Conservation (phyloP, 1,284 basidiomycete species). For the Neotropicomus parvogracilis region DNA sequence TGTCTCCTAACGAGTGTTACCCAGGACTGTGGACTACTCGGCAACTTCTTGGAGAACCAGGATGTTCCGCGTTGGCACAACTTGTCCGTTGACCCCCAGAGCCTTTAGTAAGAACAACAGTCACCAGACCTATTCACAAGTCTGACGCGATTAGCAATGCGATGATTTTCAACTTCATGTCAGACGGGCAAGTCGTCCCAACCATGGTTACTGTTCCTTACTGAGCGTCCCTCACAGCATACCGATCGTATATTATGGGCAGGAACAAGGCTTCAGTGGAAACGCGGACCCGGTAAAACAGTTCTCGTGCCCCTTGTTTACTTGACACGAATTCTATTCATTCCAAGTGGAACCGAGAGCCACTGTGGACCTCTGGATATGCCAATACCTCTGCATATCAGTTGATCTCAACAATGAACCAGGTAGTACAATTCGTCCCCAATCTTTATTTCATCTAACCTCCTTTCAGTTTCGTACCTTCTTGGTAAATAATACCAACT, state of each 20-base stretch:
- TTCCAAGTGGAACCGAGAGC: slow-evolving; percentile 65
- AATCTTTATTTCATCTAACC: background rate
- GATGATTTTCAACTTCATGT: slow-evolving; percentile 64
- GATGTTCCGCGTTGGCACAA: slow-evolving; percentile 75
- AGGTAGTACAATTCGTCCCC: slow-evolving; percentile 33
- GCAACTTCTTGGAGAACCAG: slow-evolving; percentile 85
- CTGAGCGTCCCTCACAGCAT: slow-evolving; percentile 42
- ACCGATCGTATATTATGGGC: slow-evolving; percentile 80
- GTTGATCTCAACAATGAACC: slow-evolving; percentile 62
- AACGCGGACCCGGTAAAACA: slow-evolving; percentile 54
- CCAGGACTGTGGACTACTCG: slow-evolving; percentile 53
- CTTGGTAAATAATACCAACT: slow-evolving; percentile 62
- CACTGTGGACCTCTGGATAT: slow-evolving; percentile 74
- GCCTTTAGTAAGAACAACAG: slow-evolving; percentile 45
- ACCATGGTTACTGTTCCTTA: slow-evolving; percentile 15
- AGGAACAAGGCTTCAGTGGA: slow-evolving; percentile 66
- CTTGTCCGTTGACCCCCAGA: slow-evolving; percentile 58
- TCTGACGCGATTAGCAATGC: slow-evolving; percentile 48
- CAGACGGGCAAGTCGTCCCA: slow-evolving; percentile 44
- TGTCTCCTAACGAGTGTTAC: slow-evolving; percentile 48
- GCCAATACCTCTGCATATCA: slow-evolving; percentile 57
- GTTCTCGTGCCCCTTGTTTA: background rate
- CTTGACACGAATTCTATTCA: background rate
- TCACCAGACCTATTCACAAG: background rate
- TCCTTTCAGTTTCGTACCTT: slow-evolving; percentile 57